These are phyloP conservation scores for Lentinula novae-zelandiae DNA, from an alignment of 1,284 basidiomycete genomes.

Conservation along the genomic window DNA sequence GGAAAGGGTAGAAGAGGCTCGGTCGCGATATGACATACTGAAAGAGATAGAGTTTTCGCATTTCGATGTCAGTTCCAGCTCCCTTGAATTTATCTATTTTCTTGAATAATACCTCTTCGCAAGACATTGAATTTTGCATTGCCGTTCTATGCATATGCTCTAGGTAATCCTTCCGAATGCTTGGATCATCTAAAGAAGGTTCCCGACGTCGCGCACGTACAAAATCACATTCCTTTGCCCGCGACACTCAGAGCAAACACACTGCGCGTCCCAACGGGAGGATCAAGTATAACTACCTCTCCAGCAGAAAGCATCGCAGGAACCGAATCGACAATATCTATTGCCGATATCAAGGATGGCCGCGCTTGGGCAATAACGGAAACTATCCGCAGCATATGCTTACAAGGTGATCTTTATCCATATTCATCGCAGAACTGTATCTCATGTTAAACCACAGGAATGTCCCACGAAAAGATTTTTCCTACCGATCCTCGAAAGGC, in stretches of 20 bases:
- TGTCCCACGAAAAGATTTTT: constrained; percentile 45
- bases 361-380: constrained; percentile 64
- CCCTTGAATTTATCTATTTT: not conserved
- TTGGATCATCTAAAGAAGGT: constrained; percentile 55
- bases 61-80: constrained; percentile 50
- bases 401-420: constrained; percentile 49
- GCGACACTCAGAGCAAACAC: constrained; percentile 39
- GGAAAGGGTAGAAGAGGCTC: constrained; percentile 53
- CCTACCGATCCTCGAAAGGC: constrained; percentile 45
- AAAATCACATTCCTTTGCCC: constrained; percentile 44
- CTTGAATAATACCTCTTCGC: not conserved
- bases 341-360: constrained; percentile 56
- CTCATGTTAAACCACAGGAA: constrained; percentile 28
- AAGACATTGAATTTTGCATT: constrained; percentile 61
- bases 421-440: not conserved
- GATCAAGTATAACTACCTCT: constrained; percentile 39
- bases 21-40: constrained; percentile 46
- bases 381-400: constrained; percentile 59
- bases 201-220: constrained; percentile 47
- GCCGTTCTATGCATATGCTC: constrained; percentile 76
- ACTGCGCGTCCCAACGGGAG: constrained; percentile 26
- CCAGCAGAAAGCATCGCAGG: constrained; percentile 46
- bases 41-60: constrained; percentile 47
- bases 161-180: constrained; percentile 63
- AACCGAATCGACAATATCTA: constrained; percentile 33